These are phyloP conservation scores for Fusarium continuum DNA, from an alignment of 2,329 filamentous ascomycete genomes.

Conservation along the genomic window DNA sequence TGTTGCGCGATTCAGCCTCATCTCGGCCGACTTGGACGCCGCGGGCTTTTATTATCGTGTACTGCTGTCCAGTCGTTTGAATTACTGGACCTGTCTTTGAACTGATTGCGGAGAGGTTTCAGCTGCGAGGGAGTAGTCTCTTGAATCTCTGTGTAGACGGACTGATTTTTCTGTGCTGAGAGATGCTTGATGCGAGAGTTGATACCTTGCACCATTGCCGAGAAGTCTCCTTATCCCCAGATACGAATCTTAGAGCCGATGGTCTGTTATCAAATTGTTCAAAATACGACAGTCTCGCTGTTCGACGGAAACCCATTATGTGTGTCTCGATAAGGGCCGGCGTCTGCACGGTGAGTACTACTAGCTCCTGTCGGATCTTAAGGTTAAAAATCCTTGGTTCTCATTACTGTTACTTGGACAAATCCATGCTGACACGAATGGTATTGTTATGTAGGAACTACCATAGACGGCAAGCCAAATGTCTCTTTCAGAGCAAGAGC, in stretches of 20 bases:
- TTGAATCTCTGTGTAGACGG: background rate
- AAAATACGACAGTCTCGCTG: background rate
- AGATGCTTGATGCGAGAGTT: background rate
- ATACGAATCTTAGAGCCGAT: background rate
- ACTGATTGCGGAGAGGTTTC: background rate
- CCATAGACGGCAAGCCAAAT: background rate
- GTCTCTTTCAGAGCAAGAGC: background rate
- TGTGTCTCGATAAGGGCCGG: background rate
- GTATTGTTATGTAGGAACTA: background rate
- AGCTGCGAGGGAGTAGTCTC: background rate
- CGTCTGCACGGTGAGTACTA: background rate
- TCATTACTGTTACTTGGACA: background rate
- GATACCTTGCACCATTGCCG: background rate
- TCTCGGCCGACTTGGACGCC: slow-evolving; percentile 13
- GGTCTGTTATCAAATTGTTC: background rate
- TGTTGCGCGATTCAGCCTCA: background rate
- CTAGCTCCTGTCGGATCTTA: background rate
- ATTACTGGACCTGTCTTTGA: background rate
- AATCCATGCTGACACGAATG: background rate
- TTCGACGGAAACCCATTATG: background rate
- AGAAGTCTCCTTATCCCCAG: background rate
- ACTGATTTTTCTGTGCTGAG: background rate
- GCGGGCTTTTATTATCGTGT: background rate
- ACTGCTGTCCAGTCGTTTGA: background rate
- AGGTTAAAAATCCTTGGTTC: background rate